Percentiles rank a stretch among this genome's conserved stretches.
Evolutionary conservation across 2,329 filamentous ascomycete genomes (phyloP).

Genomic region (Dactylellina sp.): DNA sequence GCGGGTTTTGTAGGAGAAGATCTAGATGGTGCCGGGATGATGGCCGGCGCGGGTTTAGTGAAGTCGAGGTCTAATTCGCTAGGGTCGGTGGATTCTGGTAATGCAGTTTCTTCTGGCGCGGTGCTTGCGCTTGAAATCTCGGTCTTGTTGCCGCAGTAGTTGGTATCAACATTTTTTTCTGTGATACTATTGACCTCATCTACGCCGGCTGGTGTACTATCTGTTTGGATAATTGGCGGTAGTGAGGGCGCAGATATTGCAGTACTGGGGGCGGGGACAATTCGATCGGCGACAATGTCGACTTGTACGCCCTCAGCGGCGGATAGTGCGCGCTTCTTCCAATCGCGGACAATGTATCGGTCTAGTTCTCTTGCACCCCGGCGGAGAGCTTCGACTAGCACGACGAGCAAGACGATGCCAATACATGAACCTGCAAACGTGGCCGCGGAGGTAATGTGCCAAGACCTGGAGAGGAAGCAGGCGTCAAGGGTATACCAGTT

Average conservation of each 20-base stretch:
- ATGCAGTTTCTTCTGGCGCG: neutral
- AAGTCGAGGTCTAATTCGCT: constrained; percentile 59
- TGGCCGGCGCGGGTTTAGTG: constrained; percentile 30
- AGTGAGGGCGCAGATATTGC: constrained; percentile 7
- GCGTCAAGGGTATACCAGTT: constrained; percentile 80
- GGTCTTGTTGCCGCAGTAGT: neutral
- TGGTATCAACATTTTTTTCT: neutral
- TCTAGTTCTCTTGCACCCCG: constrained; percentile 79
- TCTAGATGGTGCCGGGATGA: constrained; percentile 1
- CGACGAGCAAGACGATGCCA: constrained; percentile 78
- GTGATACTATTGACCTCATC: neutral
- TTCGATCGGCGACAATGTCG: constrained; percentile 3
- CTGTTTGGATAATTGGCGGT: neutral
- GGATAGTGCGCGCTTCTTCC: constrained; percentile 34
- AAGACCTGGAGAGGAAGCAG: constrained; percentile 77
- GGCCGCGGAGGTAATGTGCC: constrained; percentile 76
- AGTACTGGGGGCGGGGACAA: neutral
- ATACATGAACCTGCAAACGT: constrained; percentile 86
- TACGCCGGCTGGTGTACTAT: neutral
- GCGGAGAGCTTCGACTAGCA: constrained; percentile 78
- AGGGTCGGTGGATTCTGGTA: constrained; percentile 33
- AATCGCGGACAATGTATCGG: constrained; percentile 71
- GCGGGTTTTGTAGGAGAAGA: neutral
- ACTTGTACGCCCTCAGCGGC: constrained; percentile 20
- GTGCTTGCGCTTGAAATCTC: neutral